phyloP scores from a whole-genome alignment of 1,139 yeast genomes.

The Petasospora rhodanensis region DNA sequence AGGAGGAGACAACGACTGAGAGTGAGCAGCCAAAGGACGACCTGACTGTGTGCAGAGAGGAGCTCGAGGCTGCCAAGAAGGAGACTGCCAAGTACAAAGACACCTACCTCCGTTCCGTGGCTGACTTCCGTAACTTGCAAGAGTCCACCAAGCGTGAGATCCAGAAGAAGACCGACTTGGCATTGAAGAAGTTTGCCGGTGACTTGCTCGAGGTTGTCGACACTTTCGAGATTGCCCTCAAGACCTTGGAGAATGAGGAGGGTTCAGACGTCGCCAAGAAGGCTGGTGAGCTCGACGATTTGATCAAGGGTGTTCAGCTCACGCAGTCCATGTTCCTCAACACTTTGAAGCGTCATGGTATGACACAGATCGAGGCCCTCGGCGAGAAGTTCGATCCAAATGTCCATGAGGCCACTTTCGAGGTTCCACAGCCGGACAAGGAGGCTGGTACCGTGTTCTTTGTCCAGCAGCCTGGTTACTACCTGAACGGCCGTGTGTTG shows the following conservation, averaged over 20 bases:
- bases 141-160: slow-evolving; percentile 82
- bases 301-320: slow-evolving; percentile 81
- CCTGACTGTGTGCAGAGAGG: slow-evolving; percentile 36
- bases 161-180: slow-evolving; percentile 83
- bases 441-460: slow-evolving; percentile 85
- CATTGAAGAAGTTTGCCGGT: slow-evolving; percentile 81
- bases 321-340: slow-evolving; percentile 75
- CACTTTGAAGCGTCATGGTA: slow-evolving; percentile 72
- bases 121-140: slow-evolving; percentile 86
- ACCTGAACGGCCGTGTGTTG: slow-evolving; percentile 74
- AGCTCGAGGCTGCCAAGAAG: slow-evolving; percentile 61
- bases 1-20: slow-evolving; percentile 13
- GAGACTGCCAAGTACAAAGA: slow-evolving; percentile 76
- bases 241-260: slow-evolving; percentile 57
- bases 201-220: slow-evolving; percentile 81
- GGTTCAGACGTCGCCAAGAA: slow-evolving; percentile 24
- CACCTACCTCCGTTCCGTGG: slow-evolving; percentile 69
- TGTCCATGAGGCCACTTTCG: slow-evolving; percentile 82
- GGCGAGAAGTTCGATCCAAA: slow-evolving; percentile 84
- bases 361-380: slow-evolving; percentile 68
- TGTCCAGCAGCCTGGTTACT: slow-evolving; percentile 83
- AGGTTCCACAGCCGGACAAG: slow-evolving; percentile 76
- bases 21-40: slow-evolving; percentile 23
- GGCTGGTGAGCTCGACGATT: slow-evolving; percentile 53
- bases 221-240: slow-evolving; percentile 76